phyloP scores from a whole-genome alignment of 352 stramenopile genomes.

The Thraustochytrium sp. region DNA sequence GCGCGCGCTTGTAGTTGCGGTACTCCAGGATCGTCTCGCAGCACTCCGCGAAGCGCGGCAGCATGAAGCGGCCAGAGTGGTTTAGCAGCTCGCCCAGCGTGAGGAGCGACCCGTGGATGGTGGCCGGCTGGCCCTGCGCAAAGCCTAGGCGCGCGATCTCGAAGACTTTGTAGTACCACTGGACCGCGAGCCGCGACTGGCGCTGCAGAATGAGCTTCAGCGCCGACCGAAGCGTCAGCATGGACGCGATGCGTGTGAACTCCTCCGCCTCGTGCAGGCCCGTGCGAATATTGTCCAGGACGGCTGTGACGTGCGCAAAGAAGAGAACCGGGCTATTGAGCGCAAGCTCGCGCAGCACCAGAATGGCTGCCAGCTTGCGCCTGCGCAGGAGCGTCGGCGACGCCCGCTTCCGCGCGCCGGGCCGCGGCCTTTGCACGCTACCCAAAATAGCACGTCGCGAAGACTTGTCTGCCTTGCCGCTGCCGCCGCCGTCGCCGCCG shows the following conservation, averaged over 20 bases:
- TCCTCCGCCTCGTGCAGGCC: slow-evolving; percentile 39
- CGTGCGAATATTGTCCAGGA: slow-evolving; percentile 79
- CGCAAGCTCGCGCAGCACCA: slow-evolving; percentile 72
- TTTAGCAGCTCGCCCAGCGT: slow-evolving; percentile 87
- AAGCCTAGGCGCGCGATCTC: background rate
- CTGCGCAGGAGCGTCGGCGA: background rate
- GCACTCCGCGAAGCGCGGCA: slow-evolving; percentile 45
- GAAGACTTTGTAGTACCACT: slow-evolving; percentile 80
- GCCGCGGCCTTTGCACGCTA: background rate
- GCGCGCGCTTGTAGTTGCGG: slow-evolving; percentile 74
- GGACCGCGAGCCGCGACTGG: slow-evolving; percentile 70
- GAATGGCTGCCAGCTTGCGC: slow-evolving; percentile 51
- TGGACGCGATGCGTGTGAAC: slow-evolving; percentile 48
- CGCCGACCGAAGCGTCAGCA: slow-evolving; percentile 70
- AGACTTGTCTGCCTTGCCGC: background rate
- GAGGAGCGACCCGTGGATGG: slow-evolving; percentile 86
- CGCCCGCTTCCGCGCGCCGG: background rate
- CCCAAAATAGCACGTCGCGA: background rate
- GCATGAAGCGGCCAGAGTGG: slow-evolving; percentile 90
- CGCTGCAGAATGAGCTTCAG: slow-evolving; percentile 72
- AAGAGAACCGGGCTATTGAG: slow-evolving; percentile 76
- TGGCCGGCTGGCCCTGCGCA: background rate
- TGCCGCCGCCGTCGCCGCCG: too few relatives aligned
- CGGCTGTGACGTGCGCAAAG: slow-evolving; percentile 79
- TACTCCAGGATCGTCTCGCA: slow-evolving; percentile 87